Evolutionary conservation across 257 asterid species (phyloP).

Genomic region (Scutellaria galericulata): DNA sequence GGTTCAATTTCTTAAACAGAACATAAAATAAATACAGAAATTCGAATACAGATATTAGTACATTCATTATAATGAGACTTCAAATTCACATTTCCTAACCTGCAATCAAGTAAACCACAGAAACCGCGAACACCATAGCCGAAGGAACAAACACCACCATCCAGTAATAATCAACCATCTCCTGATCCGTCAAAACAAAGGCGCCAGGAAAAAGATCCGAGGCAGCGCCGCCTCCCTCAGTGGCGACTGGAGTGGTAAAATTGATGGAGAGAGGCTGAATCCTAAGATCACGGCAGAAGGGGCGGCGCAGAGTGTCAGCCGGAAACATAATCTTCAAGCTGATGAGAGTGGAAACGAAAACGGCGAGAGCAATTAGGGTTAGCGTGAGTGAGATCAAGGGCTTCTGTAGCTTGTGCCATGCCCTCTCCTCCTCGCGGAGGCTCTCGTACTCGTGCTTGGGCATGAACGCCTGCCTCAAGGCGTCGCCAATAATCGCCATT

Average conservation of each 20-base stretch:
- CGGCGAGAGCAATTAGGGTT: constrained; percentile 51
- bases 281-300: constrained; percentile 83
- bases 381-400: constrained; percentile 47
- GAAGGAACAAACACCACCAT: constrained; percentile 89
- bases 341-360: constrained; percentile 60
- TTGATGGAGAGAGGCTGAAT: constrained; percentile 80
- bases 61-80: not conserved
- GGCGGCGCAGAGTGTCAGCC: constrained; percentile 63
- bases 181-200: constrained; percentile 85
- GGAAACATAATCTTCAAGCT: constrained; percentile 85
- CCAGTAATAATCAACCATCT: constrained; percentile 95
- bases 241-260: constrained; percentile 50
- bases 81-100: constrained; percentile 52
- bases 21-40: not conserved
- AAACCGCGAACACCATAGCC: constrained; percentile 52
- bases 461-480: constrained; percentile 95
- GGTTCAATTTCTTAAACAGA: constrained; percentile 10
- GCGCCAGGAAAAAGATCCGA: constrained; percentile 74
- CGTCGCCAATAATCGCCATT: constrained; percentile 75
- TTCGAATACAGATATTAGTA: not conserved
- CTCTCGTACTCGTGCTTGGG: constrained; percentile 87
- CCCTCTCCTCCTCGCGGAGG: constrained; percentile 88
- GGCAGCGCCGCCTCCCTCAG: constrained; percentile 45
- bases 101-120: constrained; percentile 68
- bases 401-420: constrained; percentile 70